Evolutionary conservation across 2,329 filamentous ascomycete species (phyloP).

Genomic region (Venturia oleaginea): DNA sequence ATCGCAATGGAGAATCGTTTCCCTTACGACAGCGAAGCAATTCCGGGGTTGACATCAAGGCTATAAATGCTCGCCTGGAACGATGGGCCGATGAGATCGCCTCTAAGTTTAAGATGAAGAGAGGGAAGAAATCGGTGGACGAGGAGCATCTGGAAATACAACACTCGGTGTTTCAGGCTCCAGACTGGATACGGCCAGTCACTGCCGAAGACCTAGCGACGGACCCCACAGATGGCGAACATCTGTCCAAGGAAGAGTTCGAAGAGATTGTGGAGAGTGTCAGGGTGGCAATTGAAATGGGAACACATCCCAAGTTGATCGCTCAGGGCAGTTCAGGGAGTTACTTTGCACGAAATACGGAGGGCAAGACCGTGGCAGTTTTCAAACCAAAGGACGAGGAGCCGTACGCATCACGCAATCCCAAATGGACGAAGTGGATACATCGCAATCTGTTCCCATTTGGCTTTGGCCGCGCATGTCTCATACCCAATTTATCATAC

Average conservation of each 20-base stretch:
- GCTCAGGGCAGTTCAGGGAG: constrained; percentile 94
- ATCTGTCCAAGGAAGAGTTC: constrained; percentile 72
- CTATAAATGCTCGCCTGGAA: constrained; percentile 91
- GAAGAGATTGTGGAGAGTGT: constrained; percentile 86
- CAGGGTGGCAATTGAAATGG: constrained; percentile 78
- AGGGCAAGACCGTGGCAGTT: constrained; percentile 91
- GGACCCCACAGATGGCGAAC: constrained; percentile 46
- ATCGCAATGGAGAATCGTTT: not conserved
- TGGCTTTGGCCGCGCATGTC: constrained; percentile 87
- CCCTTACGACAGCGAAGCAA: constrained; percentile 55
- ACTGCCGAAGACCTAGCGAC: constrained; percentile 64
- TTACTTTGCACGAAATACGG: constrained; percentile 88
- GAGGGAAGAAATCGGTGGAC: constrained; percentile 62
- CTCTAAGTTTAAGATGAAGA: constrained; percentile 84
- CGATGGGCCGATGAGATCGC: constrained; percentile 98
- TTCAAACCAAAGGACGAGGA: constrained; percentile 99
- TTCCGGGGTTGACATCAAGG: constrained; percentile 92
- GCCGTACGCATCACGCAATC: constrained; percentile 91
- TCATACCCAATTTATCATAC: constrained; percentile 96
- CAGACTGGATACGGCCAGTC: constrained; percentile 74
- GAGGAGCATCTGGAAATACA: constrained; percentile 91
- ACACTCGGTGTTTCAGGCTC: constrained; percentile 91
- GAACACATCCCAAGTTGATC: constrained; percentile 90
- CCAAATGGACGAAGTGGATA: constrained; percentile 99
- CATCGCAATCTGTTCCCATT: constrained; percentile 95